Evolutionary conservation across 1,284 basidiomycete genomes (phyloP).

Genomic region (Sporisorium sorghi): DNA sequence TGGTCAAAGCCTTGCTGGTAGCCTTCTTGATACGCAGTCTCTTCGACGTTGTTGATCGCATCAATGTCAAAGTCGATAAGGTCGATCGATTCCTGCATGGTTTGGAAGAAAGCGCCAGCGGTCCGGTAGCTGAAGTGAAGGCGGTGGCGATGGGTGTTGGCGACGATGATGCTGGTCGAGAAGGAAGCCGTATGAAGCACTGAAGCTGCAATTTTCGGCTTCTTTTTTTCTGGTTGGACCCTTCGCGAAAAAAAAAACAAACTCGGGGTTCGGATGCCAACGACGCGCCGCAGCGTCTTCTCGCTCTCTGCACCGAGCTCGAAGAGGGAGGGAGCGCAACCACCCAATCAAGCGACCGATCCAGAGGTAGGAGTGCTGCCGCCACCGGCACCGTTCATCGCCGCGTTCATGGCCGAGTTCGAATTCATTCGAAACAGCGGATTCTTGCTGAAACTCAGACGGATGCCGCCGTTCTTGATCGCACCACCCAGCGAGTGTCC

Average conservation of each 20-base stretch:
- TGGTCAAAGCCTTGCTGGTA: slow-evolving; percentile 83
- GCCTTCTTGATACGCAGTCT: slow-evolving; percentile 79
- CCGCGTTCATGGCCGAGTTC: slow-evolving; percentile 42
- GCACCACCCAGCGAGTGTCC: slow-evolving; percentile 89
- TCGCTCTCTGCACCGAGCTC: slow-evolving; percentile 50
- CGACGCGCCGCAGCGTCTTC: slow-evolving; percentile 30
- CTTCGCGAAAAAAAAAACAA: slow-evolving; percentile 8
- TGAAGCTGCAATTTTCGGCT: background rate
- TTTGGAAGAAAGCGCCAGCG: background rate
- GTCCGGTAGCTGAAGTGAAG: background rate
- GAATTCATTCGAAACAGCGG: slow-evolving; percentile 60
- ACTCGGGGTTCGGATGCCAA: slow-evolving; percentile 20
- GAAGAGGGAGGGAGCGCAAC: slow-evolving; percentile 8
- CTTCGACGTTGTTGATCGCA: slow-evolving; percentile 57
- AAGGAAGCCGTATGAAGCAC: slow-evolving; percentile 29
- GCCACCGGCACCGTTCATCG: slow-evolving; percentile 21
- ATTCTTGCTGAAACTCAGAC: slow-evolving; percentile 79
- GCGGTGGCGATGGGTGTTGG: slow-evolving; percentile 5
- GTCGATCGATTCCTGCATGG: slow-evolving; percentile 19
- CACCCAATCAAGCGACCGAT: slow-evolving; percentile 13
- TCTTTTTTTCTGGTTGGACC: slow-evolving; percentile 13
- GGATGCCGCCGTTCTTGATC: slow-evolving; percentile 88
- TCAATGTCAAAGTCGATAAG: slow-evolving; percentile 52
- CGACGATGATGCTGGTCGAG: slow-evolving; percentile 37
- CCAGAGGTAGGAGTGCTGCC: slow-evolving; percentile 21